Evolutionary conservation across 1,139 yeast genomes (phyloP).

Genomic region (Kodamaea alishanica): DNA sequence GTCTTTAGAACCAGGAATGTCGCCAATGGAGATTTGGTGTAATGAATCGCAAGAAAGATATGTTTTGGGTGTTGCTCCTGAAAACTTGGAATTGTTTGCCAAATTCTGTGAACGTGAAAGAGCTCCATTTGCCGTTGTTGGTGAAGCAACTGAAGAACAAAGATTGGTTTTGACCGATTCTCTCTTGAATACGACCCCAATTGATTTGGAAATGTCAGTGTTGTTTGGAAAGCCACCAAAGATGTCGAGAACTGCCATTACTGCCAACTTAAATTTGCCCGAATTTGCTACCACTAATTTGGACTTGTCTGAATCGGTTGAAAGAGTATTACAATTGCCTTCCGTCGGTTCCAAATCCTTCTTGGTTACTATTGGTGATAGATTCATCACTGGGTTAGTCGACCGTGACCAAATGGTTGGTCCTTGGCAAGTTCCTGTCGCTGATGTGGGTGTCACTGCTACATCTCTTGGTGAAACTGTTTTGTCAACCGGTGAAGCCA

Average conservation of each 20-base stretch:
- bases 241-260: conserved; percentile 74
- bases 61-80: conserved; percentile 86
- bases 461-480: conserved; percentile 79
- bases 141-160: conserved; percentile 86
- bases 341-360: conserved; percentile 94
- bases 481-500: conserved; percentile 84
- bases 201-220: conserved; percentile 95
- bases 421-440: conserved; percentile 99
- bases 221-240: conserved; percentile 97
- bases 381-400: conserved; percentile 92
- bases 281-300: conserved; percentile 35
- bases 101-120: conserved; percentile 91
- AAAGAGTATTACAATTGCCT: conserved; percentile 84
- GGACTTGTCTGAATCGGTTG: conserved; percentile 60
- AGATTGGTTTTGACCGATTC: conserved; percentile 79
- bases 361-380: conserved; percentile 94
- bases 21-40: conserved; percentile 99
- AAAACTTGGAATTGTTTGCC: conserved; percentile 67
- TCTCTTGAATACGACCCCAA: conserved; percentile 74
- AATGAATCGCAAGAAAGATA: conserved; percentile 98
- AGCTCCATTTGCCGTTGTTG: conserved; percentile 94
- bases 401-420: conserved; percentile 99
- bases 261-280: conserved; percentile 57
- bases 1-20: conserved; percentile 95
- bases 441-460: conserved; percentile 97